Evolutionary conservation across 1,284 basidiomycete species (phyloP), one percentile per base, ranked within the genome.

Genomic region (Austroboletus novae-zelandiae): DNA sequence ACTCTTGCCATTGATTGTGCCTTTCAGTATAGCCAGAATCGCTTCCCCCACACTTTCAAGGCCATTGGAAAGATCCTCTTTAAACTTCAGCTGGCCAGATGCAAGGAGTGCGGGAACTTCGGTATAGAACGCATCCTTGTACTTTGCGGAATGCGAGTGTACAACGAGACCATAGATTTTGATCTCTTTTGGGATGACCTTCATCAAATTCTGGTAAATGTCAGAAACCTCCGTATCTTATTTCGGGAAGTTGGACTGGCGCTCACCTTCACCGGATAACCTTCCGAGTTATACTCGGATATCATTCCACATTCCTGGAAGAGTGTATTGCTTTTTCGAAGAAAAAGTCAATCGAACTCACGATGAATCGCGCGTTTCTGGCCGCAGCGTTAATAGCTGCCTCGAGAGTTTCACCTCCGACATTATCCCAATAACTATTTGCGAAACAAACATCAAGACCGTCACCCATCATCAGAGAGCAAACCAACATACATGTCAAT

Each of bases 381-480:
- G 77, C 77, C 15, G 86, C 75, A 43, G 75, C 70, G 3, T 73
- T 69, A 14, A 89, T 62, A 0, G 79, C 79, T 31, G 77, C 70
- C 41, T 88, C 84, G 9, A 88, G 72, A 5, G 78, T 81, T 54
- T 82, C 76, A 0, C 88, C 88, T 3, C 89, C 86, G 47, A 86
- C 84, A 62, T 79, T 75, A 54, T 79, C 74, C 69, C 74, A 78
- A 55, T 71, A 76, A 9, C 79, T 81, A 27, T 0, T 14, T 5
- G 0, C 5, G 11, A 20, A n/a, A 36, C 27, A 14, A 47, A 9
- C 8, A 6, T 49, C 17, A 50, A 47, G 7, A 47, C 9, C 39
- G 31, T n/a, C 8, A 13, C 3, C 3, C 8, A n/a, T 30, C 15
- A 13, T 25, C 5, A 17, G 10, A 32, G 25, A 3, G n/a, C 11